phyloP scores from a whole-genome alignment of 257 asterid species.

The Gardenia jasminoides region DNA sequence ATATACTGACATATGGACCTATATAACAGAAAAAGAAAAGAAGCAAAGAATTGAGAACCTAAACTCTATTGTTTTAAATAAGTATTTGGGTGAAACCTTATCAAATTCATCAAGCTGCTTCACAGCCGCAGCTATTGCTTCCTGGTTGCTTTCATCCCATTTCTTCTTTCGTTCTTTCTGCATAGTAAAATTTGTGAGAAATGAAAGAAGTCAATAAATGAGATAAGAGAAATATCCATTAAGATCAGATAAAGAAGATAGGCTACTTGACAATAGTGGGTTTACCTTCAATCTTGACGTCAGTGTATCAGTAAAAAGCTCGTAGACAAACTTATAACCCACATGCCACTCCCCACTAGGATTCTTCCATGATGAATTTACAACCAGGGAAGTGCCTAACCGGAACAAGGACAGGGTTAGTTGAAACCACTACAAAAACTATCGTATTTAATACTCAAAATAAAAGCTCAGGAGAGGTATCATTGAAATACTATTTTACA shows the following conservation, averaged over 20 bases:
- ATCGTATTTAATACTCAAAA: neutral
- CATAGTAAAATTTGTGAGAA: constrained; percentile 24
- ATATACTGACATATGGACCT: neutral
- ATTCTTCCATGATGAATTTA: constrained; percentile 85
- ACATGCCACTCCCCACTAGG: constrained; percentile 96
- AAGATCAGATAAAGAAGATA: neutral
- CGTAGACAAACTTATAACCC: constrained; percentile 83
- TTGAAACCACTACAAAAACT: neutral
- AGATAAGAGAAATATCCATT: neutral
- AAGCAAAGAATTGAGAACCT: neutral
- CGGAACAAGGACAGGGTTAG: neutral
- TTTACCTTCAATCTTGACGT: constrained; percentile 78
- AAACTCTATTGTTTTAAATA: neutral
- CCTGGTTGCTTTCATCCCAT: constrained; percentile 92
- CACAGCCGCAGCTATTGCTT: constrained; percentile 84
- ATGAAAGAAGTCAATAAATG: constrained; percentile 12
- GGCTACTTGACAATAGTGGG: neutral
- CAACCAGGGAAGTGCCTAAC: constrained; percentile 70
- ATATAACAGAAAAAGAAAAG: too few species aligned
- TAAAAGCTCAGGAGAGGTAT: neutral
- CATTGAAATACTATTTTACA: too few species aligned
- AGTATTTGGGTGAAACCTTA: constrained; percentile 38
- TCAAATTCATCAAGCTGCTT: constrained; percentile 86
- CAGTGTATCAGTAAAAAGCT: constrained; percentile 75
- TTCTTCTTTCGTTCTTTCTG: constrained; percentile 85